Conservation (phyloP, 2,329 filamentous ascomycete genomes). For the Nigrograna mackinnonii region DNA sequence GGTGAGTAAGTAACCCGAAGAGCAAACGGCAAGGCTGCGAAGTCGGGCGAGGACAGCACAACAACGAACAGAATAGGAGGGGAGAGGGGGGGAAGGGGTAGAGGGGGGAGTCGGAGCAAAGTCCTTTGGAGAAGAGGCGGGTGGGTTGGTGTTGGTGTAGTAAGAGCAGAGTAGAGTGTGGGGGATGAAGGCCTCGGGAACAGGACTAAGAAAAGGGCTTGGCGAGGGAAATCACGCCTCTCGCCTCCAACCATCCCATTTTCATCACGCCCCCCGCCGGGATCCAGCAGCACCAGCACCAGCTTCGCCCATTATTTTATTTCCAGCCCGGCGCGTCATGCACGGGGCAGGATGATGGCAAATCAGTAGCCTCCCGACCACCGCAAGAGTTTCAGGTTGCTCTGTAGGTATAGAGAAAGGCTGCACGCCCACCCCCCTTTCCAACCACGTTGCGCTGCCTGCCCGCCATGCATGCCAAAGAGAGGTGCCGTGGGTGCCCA, state of each 20-base stretch:
- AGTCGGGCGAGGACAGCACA: background rate
- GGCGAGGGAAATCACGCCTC: background rate
- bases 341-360: too few relatives aligned
- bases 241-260: background rate
- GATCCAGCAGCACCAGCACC: too few relatives aligned
- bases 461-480: too few relatives aligned
- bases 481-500: too few relatives aligned
- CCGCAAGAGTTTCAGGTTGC: too few relatives aligned
- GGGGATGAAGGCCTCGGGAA: background rate
- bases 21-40: background rate
- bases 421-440: too few relatives aligned
- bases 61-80: slow-evolving; percentile 1
- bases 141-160: background rate
- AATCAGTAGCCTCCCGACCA: too few relatives aligned
- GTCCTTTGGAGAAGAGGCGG: background rate
- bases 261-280: background rate
- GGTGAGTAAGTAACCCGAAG: background rate
- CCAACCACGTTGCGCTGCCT: too few relatives aligned
- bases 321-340: too few relatives aligned
- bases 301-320: too few relatives aligned
- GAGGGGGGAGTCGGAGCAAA: background rate
- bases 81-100: background rate
- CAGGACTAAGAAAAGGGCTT: background rate
- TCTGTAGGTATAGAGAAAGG: too few relatives aligned
- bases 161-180: background rate